A percentile compares a stretch with the other conserved stretches of the same genome.
Conservation (phyloP, 23 red algal genomes). For the Chondrus crispus region DNA sequence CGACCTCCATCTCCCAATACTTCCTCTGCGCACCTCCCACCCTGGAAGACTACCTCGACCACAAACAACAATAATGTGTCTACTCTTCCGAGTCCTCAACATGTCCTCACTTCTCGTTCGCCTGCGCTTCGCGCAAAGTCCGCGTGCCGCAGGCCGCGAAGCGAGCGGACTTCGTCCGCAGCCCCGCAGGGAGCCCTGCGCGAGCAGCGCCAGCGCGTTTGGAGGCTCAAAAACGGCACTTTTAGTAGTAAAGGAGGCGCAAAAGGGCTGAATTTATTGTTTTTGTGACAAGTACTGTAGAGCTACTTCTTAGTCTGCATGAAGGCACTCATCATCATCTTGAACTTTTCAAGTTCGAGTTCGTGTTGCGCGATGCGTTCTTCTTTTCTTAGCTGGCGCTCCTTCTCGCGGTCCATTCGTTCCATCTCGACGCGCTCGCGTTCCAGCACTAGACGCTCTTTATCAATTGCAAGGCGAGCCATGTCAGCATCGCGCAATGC, state of each 20-base stretch:
- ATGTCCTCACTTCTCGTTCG: neutral
- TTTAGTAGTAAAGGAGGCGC: no score
- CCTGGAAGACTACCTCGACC: neutral
- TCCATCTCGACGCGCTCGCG: neutral
- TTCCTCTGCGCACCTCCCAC: neutral
- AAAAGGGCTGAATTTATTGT: no score
- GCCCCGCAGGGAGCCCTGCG: neutral
- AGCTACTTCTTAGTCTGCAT: neutral
- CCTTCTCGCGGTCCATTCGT: neutral
- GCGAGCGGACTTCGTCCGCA: no score
- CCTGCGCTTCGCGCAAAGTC: no score
- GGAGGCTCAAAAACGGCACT: neutral
- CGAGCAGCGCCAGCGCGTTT: neutral
- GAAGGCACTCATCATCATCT: neutral
- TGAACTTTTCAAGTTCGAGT: constrained; percentile 16
- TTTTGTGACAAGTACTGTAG: neutral
- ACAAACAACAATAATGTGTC: neutral
- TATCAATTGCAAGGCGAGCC: neutral
- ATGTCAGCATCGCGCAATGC: neutral
- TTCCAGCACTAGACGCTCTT: neutral
- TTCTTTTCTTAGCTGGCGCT: neutral
- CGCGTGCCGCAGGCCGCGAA: no score
- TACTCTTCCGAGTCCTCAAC: neutral
- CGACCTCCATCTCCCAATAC: neutral
- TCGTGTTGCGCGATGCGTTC: neutral